Evolutionary conservation across 345 rosid genomes (phyloP), one percentile per base, ranked within the genome.

Genomic region (Iberis pinnata): DNA sequence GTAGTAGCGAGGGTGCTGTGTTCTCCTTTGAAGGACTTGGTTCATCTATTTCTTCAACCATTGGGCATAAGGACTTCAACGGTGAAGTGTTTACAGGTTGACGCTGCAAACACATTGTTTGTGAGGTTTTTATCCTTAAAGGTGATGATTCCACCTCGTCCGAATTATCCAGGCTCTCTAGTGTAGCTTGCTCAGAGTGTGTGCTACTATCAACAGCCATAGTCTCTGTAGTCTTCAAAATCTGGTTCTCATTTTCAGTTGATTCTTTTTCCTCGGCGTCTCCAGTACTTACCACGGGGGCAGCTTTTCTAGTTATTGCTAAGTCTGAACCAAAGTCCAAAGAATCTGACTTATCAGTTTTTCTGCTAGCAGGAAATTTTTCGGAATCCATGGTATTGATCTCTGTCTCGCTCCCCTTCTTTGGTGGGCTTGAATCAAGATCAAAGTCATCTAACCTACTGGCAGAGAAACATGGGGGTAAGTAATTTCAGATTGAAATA

Each of bases 371-470:
- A 56, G 64, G 33, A 60, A 0, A 55, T 43, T 54, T 68, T 68
- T 76, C 49, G n/a, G 27, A 50, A 35, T 64, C 75, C 27, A 18
- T 41, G 48, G 44, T 56, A 58, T 69, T 80, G 56, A 42, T 44
- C 18, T 48, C 26, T 52, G 64, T 52, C 48, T 75, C 60, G 52
- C 58, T 70, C 68, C 64, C 78, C 65, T 75, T 68, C 38, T 72
- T 70, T 7, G 8, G 59, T 55, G 68, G 38, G 59, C 65, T 50
- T 64, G 89, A 56, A 67, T 54, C 74, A 56, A 78, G 68, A 60
- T 74, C 51, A 58, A 84, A 87, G 65, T 38, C 61, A 52, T 78
- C 93, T 66, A 80, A 61, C 71, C 89, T 84, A 78, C 59, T 69
- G 36, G 9, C 53, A 48, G 56, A 2, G 63, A 43, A 50, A 74